Evolutionary conservation across 208 protist genomes (phyloP), one percentile per base, ranked within the genome.

Genomic region (Trypanosoma lewisi): DNA sequence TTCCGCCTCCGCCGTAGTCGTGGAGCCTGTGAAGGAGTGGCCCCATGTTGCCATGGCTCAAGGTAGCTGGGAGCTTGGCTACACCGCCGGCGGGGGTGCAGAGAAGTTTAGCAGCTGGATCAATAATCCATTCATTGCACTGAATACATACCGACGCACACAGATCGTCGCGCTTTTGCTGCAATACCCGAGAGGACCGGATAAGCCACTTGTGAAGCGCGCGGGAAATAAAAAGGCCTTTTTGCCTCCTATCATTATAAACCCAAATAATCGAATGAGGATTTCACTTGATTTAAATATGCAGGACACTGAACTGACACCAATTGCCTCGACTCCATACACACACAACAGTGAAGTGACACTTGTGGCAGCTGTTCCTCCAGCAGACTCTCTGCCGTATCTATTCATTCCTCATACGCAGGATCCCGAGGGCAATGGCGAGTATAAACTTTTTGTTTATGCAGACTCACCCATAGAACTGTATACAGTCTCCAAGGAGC

Each of bases 391-490:
- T 23, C 25, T 68, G 61, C 78, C 87, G 14, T 93, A 87, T 55
- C 39, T 97, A 2, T 72, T 97, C 16, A 85, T 97, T 37, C 91
- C 91, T 14, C 78, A 80, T 72, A 95, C 87, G 27, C 73, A 59
- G 23, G 55, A 73, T 4, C 63, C 87, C 19, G 82, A 94, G 64
- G 70, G 88, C 37, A 83, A 95, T 63, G 83, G 76, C 16, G 85
- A 95, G 54, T 97, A 87, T 60, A 93, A 89, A 66, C 73, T 95
- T 11, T 82, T 89, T 52, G 80, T 94, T 17, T 97, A 89, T 63
- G 78, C 87, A 0, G 87, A 95, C 50, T 47, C 81, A 9, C 66
- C 77, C 14, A 69, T 94, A 41, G 82, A 94, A 21, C 56, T 93
- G 11, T 84, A 80, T 41, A 25, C 68, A 4, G 25, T 89, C 2